These are phyloP conservation scores for Gamarada debralockiae DNA, from an alignment of 495 filamentous ascomycete species.

Conservation along the genomic window DNA sequence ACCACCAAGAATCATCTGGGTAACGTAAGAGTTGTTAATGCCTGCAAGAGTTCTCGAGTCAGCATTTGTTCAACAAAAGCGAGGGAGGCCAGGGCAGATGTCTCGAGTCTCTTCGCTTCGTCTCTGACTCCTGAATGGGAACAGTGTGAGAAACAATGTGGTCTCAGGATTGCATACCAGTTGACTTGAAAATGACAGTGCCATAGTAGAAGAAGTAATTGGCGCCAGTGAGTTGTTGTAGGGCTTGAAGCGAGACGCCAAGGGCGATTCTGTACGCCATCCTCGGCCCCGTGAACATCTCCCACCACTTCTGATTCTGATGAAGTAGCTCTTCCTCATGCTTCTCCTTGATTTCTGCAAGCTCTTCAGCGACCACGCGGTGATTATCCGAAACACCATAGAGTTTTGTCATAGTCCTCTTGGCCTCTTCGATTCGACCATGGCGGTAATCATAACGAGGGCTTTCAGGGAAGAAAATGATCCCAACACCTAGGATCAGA, in stretches of 20 bases:
- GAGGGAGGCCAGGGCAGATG: too few species aligned
- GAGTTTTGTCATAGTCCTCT: constrained; percentile 62
- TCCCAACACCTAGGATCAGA: constrained; percentile 65
- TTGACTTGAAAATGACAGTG: constrained; percentile 54
- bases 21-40: constrained; percentile 59
- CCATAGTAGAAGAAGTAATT: constrained; percentile 54
- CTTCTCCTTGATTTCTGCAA: constrained; percentile 63
- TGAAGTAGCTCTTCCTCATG: constrained; percentile 53
- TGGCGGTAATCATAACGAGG: constrained; percentile 64
- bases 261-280: constrained; percentile 52
- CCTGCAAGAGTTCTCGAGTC: constrained; percentile 28
- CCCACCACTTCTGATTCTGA: constrained; percentile 43
- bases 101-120: too few species aligned
- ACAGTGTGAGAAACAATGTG: too few species aligned
- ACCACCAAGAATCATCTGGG: constrained; percentile 42
- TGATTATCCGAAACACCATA: constrained; percentile 68
- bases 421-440: constrained; percentile 62
- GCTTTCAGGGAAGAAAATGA: constrained; percentile 68
- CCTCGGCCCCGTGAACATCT: constrained; percentile 63
- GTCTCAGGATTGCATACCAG: constrained; percentile 14
- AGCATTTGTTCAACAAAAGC: too few species aligned
- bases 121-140: too few species aligned
- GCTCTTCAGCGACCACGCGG: constrained; percentile 63
- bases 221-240: constrained; percentile 56
- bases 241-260: constrained; percentile 57